Evolutionary conservation across 2,329 filamentous ascomycete species (phyloP), one percentile per base, ranked within the genome.

Genomic region (Aspergillus unguis): DNA sequence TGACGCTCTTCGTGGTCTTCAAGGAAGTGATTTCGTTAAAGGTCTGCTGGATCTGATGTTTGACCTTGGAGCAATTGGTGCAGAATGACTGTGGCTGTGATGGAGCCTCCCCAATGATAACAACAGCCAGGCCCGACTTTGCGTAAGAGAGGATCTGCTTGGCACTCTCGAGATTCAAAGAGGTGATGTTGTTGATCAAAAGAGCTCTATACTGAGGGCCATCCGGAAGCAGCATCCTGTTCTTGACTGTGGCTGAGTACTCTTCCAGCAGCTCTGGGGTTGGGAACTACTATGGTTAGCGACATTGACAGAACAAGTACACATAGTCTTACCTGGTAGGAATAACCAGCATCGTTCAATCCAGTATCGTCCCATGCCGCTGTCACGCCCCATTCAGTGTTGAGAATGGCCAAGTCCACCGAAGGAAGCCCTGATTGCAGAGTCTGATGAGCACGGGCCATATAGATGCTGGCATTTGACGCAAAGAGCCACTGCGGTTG

Each of bases 401-500:
- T 43, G 25, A 43, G 26, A n/a, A 43, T 17, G 6, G 40, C 40
- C 28, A 43, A 4, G 29, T 43, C 40, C 17, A 43, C 40, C 8
- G 40, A 43, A 25, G 44, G 17, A 2, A 32, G 11, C 6, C 44
- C 44, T 7, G 7, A 37, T 26, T 47, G 44, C 44, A 47, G 31
- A 9, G 38, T 23, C 9, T 10, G 27, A 5, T 47, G 44, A 2
- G 44, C 26, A 23, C 33, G 44, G 8, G 44, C 33, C 44, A 47
- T 37, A 17, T 47, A 47, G 9, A 5, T 8, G 27, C 44, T 47
- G 3, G 33, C 33, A 26, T 38, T 27, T 3, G 25, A 17, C 31
- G 44, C 44, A 38, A 36, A 36, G 25, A 47, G 33, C 44, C 44
- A 47, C 36, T 47, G 44, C 23, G 44, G 33, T 33, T 47, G 44